Evolutionary conservation across 2,329 filamentous ascomycete species (phyloP), one percentile per base, ranked within the genome.

Genomic region (Claviceps sp.): DNA sequence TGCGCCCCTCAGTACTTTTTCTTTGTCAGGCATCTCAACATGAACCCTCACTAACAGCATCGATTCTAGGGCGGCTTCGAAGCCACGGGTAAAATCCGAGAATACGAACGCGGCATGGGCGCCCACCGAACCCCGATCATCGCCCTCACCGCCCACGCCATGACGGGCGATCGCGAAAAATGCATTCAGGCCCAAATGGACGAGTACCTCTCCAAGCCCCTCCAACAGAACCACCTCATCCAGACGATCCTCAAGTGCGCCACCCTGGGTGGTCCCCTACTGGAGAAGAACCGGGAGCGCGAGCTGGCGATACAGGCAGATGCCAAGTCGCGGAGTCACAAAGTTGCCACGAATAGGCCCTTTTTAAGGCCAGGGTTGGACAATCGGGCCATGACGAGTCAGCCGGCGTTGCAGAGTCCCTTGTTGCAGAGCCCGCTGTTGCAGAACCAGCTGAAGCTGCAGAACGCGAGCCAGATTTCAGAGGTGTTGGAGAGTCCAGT

Each of bases 101-200:
- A 96, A 66, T 97, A 91, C 67, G 93, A 98, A 68, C 82, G 85
- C 55, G 86, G 84, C 57, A 80, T 88, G 59, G 84, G 84, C 52
- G 78, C 88, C 38, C 82, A 87, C 53, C 81, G 91, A 50, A 95
- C 91, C 11, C 93, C 93, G 14, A 96, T 98, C 63, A 95, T 98
- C 61, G 93, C 93, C 2, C 78, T 98, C 45, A 98, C 93, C 13
- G 93, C 93, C 1, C 93, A 98, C 70, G 93, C 93, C 60, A 98
- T 98, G 93, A 84, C 97, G 73, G 93, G 93, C 58, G 93, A 98
- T 64, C 82, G 93, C 48, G 93, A 98, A 67, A 95, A 95, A 74
- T 98, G 93, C 68, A 94, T 98, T 56, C 89, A 95, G 66, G 93
- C 91, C 10, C 89, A 97, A 72, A 98, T 98, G 93, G 93, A 98